Percentiles rank a stretch among this genome's conserved stretches.
Evolutionary conservation across 2,329 filamentous ascomycete species (phyloP).

Genomic region (Aspergillus cejpii): DNA sequence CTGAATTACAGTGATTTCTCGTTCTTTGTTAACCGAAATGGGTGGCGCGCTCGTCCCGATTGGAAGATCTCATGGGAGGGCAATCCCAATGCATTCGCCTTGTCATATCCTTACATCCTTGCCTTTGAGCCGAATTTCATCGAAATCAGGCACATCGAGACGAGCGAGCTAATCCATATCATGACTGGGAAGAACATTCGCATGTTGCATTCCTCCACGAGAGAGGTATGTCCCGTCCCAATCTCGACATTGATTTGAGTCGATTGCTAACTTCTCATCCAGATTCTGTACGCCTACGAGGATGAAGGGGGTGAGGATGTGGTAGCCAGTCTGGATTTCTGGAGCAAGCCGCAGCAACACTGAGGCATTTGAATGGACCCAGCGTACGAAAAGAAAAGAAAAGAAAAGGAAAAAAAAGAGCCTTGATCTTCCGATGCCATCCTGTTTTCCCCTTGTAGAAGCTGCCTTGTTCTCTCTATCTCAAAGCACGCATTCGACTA

Average conservation of each 20-base stretch:
- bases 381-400: neutral
- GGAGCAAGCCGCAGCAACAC: constrained; percentile 54
- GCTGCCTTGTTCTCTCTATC: constrained; percentile 7
- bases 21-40: constrained; percentile 98
- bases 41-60: constrained; percentile 90
- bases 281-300: constrained; percentile 98
- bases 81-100: constrained; percentile 80
- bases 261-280: constrained; percentile 22
- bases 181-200: constrained; percentile 94
- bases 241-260: neutral
- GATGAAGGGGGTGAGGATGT: constrained; percentile 91
- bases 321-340: constrained; percentile 93
- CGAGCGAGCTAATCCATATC: constrained; percentile 82
- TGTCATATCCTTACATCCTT: constrained; percentile 93
- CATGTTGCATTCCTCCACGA: constrained; percentile 93
- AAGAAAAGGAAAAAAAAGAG: constrained; percentile 8
- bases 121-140: constrained; percentile 98
- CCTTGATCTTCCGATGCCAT: constrained; percentile 5
- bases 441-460: constrained; percentile 13
- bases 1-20: constrained; percentile 98
- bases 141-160: constrained; percentile 92
- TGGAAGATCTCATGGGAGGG: constrained; percentile 99
- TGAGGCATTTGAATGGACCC: constrained; percentile 13
- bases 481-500: constrained; percentile 17
- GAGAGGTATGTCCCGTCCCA: constrained; percentile 71